Evolutionary conservation across 2,329 filamentous ascomycete species (phyloP), one percentile per base, ranked within the genome.

Genomic region (Fusarium secorum): DNA sequence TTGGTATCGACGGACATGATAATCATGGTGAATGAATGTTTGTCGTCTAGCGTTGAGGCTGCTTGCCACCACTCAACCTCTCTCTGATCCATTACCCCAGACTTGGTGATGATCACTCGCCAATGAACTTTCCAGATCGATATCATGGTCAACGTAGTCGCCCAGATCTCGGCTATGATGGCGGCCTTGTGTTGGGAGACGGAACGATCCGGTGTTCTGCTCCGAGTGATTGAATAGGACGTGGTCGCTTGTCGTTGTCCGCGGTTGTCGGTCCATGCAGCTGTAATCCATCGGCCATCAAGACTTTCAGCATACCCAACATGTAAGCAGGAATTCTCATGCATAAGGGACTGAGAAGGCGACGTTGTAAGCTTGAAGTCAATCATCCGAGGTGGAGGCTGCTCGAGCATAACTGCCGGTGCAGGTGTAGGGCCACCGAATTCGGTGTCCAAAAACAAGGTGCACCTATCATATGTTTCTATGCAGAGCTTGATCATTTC

Each of bases 241-340:
- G 90, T 87, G 20, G 87, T 92, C 71, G 90, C 89, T 78, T 95
- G 92, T 66, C 92, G 89, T 64, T 88, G 89, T 4, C 93, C 93
- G 30, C 88, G 87, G 72, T 90, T 93, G 76, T 97, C 93, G 3
- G 91, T 93, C 93, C 93, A 97, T 1, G 91, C 91, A 10, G 89
- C 91, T 17, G 90, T 91, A 39, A 96, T 82, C 94, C 94, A 97
- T 13, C 90, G 85, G 24, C 91, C 89, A 77, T 95, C 92, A 15
- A 90, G 84, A 75, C 92, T 95, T 60, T 90, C 86, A 4, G 91
- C 88, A 75, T 97, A 97, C 3, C 91, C 92, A 46, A 97, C 83
- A 78, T 97, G 93, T 33, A 97, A 88, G 75, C 91, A 91, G 1
- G 90, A 92, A 71, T 94, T 93, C 77, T 96, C 93, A 60, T 91